Base-by-base conservation (phyloP, 83 land plant species). In the Larix sibirica region DNA sequence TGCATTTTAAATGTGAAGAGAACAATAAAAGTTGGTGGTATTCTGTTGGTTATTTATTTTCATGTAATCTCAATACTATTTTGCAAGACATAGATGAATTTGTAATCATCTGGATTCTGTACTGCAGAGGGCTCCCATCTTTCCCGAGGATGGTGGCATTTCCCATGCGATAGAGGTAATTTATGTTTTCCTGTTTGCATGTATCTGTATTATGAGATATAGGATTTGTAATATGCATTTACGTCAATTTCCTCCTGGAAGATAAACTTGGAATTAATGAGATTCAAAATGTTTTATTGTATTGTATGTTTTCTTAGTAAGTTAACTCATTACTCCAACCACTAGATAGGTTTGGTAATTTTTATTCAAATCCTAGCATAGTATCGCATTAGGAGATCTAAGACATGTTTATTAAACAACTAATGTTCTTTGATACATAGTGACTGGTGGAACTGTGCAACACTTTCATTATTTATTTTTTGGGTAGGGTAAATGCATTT, bases 61-160 rank as follows among this genome's bases (percentile, higher is more conserved):
- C 28, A 58, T 60, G 8, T 3, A 56, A 56, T 28, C 16, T 62
- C 5, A 33, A 33, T 79, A 79, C 7, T 7, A 26, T 62, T 28
- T 33, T 28, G 42, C 18, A 38, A 4, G 23, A 76, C 16, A 71
- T 68, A 17, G 1, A 69, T 77, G 44, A 62, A 36, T 56, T 80
- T 61, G 21, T 62, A 26, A 69, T 10, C 61, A 40, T 75, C 79
- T 28, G 28, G 28, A 28, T 28, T 28, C 28, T 54, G 16, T 79
- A 40, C 74, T 87, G 85, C 89, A 93, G 95, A 93, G 81, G 86
- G 71, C 81, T 1, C 90, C 90, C 1, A 90, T 93, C 38, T 6
- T 90, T 63, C 94, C 92, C 20, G 81, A 85, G 33, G 92, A 93
- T 81, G 92, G 95, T n/a, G 80, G 80, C 79, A 86, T 91, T 63